Conservation (phyloP, 2,329 filamentous ascomycete species). For the Pseudogymnoascus pannorum region DNA sequence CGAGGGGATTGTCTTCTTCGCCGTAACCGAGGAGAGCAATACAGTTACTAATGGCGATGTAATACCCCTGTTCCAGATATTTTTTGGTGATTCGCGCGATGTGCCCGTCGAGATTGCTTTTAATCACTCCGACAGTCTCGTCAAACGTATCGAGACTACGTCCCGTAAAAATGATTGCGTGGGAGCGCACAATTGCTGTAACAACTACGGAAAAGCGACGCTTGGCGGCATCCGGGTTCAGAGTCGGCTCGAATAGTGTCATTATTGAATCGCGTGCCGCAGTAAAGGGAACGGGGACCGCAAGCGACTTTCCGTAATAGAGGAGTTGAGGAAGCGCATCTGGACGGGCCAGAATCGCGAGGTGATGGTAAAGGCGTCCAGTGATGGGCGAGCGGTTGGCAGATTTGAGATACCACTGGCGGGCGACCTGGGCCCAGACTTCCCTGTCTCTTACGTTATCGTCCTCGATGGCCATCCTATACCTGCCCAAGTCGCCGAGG, state of each 20-base stretch:
- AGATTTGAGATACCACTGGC: constrained; percentile 78
- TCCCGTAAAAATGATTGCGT: constrained; percentile 56
- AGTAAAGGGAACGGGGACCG: constrained; percentile 57
- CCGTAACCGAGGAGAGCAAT: constrained; percentile 27
- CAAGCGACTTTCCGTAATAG: constrained; percentile 62
- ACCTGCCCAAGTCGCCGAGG: constrained; percentile 75
- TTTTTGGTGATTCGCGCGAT: constrained; percentile 44
- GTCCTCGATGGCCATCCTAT: constrained; percentile 85
- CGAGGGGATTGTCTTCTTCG: constrained; percentile 18
- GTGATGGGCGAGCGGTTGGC: constrained; percentile 68
- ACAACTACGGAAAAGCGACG: constrained; percentile 42
- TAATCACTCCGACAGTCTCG: constrained; percentile 40
- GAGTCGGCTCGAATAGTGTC: constrained; percentile 57
- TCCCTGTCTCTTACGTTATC: constrained; percentile 67
- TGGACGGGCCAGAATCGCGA: constrained; percentile 68
- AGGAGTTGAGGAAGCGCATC: constrained; percentile 62
- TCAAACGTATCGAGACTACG: constrained; percentile 41
- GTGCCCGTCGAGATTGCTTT: constrained; percentile 46
- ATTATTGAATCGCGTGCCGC: constrained; percentile 64
- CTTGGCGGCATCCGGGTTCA: constrained; percentile 34
- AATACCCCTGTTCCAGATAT: constrained; percentile 42
- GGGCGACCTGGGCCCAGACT: constrained; percentile 71
- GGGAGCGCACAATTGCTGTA: constrained; percentile 52
- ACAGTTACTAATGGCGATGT: constrained; percentile 45
- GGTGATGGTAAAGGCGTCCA: constrained; percentile 79